A percentile compares a stretch with the other conserved stretches of the same genome.
These are phyloP conservation scores for Thalia dealbata DNA, from an alignment of 176 grass and related monocot genomes.

Conservation along the genomic window DNA sequence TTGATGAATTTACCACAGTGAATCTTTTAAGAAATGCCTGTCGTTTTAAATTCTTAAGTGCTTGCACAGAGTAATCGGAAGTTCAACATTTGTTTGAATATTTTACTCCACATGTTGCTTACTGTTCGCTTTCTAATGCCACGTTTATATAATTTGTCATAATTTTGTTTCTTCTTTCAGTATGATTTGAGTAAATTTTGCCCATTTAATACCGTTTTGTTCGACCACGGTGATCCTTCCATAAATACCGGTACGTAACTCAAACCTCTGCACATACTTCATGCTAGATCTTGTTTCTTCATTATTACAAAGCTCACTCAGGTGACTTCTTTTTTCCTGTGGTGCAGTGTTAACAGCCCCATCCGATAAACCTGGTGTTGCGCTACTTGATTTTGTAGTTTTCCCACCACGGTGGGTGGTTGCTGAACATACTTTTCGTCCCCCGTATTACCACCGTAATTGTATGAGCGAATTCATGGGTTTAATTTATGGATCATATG, in stretches of 20 bases:
- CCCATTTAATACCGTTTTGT: slow-evolving; percentile 80
- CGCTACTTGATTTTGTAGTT: slow-evolving; percentile 85
- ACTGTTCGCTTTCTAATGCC: neutral
- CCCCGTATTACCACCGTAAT: slow-evolving; percentile 88
- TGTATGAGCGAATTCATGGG: slow-evolving; percentile 98
- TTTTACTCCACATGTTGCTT: neutral
- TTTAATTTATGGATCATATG: slow-evolving; percentile 60
- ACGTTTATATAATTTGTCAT: neutral
- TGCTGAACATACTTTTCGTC: slow-evolving; percentile 81
- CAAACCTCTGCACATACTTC: neutral
- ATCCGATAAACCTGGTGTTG: slow-evolving; percentile 75
- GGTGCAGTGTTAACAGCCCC: slow-evolving; percentile 69
- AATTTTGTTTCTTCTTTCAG: slow-evolving; percentile 30
- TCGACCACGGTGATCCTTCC: slow-evolving; percentile 76
- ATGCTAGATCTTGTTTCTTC: neutral
- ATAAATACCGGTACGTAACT: slow-evolving; percentile 65
- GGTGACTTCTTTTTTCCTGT: neutral
- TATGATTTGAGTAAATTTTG: slow-evolving; percentile 92
- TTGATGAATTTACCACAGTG: neutral
- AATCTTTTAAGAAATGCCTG: neutral
- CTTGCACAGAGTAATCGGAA: too few relatives aligned
- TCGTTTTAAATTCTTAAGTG: too few relatives aligned
- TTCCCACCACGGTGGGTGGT: slow-evolving; percentile 88
- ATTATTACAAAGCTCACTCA: neutral
- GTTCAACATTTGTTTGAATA: neutral